Evolutionary conservation across 768 basidiomycete genomes (phyloP), one percentile per base, ranked within the genome.

Genomic region (Macrolepiota dolichaula): DNA sequence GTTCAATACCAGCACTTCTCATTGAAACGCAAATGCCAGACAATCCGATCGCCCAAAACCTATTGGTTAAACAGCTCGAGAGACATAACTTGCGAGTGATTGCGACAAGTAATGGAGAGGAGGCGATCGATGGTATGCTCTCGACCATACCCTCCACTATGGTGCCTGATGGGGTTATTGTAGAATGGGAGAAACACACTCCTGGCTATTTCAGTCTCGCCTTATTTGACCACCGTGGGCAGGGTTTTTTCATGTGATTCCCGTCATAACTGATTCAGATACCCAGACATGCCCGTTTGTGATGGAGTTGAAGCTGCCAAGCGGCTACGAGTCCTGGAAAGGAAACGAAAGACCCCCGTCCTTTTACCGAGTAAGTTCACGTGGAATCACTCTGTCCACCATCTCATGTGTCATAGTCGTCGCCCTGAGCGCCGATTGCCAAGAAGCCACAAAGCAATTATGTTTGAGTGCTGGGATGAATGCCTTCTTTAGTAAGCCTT

Each of bases 391-490:
- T 35, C 24, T 12, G 54, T 46, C 25, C 35, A 36, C 62, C 7
- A 63, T 22, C 57, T 40, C 35, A 47, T 36, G 22, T 52, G 15
- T 19, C 12, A 12, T 46, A 89, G 88, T 91, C 55, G 81, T 89
- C 38, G 89, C 88, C 2, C 72, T 91, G 54, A 88, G 87, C 67
- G 89, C 88, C 2, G 89, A 91, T 70, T 88, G 86, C 65, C 88
- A 91, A 71, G 87, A 88, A 54, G 88, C 87, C 3, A 89, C 89
- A 1, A 89, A 89, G 66, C 82, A 85, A 68, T 77, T 89, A 10
- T 91, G 89, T 65, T 71, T 90, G n/a, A 89, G 86, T 64, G 86
- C 87, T 2, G 89, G 89, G 10, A 91, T 91, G 89, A 88, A 89
- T 66, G 77, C 79, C 3, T 91, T 90, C 70, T 81, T 89, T 64